phyloP scores from a whole-genome alignment of 495 filamentous ascomycete species.

The Cercophora samala region DNA sequence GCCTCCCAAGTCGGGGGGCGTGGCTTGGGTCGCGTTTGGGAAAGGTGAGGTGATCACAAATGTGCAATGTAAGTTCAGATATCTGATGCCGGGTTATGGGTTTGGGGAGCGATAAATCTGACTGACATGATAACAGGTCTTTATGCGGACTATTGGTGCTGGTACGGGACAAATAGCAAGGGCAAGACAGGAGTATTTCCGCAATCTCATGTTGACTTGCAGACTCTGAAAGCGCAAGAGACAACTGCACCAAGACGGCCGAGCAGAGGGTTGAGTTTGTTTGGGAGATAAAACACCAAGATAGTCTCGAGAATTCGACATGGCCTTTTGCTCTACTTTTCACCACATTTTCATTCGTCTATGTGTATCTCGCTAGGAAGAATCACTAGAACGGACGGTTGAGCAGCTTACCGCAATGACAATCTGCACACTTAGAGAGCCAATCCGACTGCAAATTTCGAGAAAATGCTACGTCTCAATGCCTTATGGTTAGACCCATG shows the following conservation, averaged over 20 bases:
- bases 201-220: slow-evolving; percentile 15
- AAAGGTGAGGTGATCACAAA: slow-evolving; percentile 43
- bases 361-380: no score
- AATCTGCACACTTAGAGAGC: no score
- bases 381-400: no score
- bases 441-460: no score
- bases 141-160: slow-evolving; percentile 46
- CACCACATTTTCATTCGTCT: no score
- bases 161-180: slow-evolving; percentile 43
- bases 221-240: slow-evolving; percentile 12
- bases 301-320: no score
- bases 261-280: slow-evolving; percentile 7
- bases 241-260: neutral
- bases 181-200: slow-evolving; percentile 46
- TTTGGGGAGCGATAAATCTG: neutral
- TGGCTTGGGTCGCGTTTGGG: slow-evolving; percentile 41
- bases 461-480: no score
- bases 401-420: no score
- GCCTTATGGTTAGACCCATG: no score
- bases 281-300: slow-evolving; percentile 7
- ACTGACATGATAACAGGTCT: slow-evolving; percentile 22
- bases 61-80: slow-evolving; percentile 32
- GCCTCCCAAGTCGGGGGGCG: slow-evolving; percentile 21
- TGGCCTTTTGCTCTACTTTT: no score
- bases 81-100: no score